These are phyloP conservation scores for Boletus fagicola DNA, from an alignment of 768 basidiomycete species.

Conservation along the genomic window DNA sequence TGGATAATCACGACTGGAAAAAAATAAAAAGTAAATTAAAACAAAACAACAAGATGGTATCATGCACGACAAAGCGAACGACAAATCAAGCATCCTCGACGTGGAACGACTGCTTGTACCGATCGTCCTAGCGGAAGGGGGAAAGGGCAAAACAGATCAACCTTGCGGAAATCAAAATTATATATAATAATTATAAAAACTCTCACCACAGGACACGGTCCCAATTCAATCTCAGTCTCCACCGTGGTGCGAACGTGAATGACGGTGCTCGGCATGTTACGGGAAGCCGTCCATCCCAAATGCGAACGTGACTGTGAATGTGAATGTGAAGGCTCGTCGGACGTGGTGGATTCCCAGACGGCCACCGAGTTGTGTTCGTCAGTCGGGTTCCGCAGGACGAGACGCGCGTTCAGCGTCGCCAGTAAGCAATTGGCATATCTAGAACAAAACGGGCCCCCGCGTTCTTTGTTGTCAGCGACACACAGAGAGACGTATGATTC, in stretches of 20 bases:
- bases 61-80: too few relatives aligned
- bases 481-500: too few relatives aligned
- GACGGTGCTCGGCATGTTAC: neutral
- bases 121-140: too few relatives aligned
- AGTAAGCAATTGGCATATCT: slow-evolving; percentile 17
- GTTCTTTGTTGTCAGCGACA: neutral
- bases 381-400: neutral
- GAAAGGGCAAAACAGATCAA: neutral
- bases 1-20: too few relatives aligned
- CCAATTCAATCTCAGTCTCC: neutral
- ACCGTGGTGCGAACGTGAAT: neutral
- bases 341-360: neutral
- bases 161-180: neutral
- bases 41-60: too few relatives aligned
- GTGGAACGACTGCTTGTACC: too few relatives aligned
- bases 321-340: neutral
- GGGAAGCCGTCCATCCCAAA: neutral
- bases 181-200: too few relatives aligned
- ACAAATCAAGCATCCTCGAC: too few relatives aligned
- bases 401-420: slow-evolving; percentile 7
- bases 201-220: neutral
- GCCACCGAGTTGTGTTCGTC: neutral
- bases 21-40: too few relatives aligned
- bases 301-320: neutral
- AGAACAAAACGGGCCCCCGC: neutral